Evolutionary conservation across 2,329 filamentous ascomycete species (phyloP).

Genomic region (Eutypa lata): DNA sequence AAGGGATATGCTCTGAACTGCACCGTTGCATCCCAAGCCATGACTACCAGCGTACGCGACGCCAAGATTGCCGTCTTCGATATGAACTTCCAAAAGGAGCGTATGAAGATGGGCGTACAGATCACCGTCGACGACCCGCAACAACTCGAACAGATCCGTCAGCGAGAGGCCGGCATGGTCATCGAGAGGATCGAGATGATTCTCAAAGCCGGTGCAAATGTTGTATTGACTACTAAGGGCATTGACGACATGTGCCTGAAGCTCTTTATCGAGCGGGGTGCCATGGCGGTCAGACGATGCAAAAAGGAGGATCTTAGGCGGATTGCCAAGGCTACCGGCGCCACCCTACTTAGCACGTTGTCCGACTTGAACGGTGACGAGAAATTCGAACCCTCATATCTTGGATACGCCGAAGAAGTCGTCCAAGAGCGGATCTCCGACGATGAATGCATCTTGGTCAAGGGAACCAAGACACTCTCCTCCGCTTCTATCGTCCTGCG

Average conservation of each 20-base stretch:
- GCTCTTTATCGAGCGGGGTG: constrained; percentile 88
- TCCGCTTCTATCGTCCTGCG: constrained; percentile 95
- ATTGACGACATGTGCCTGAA: constrained; percentile 96
- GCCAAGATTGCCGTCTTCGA: constrained; percentile 96
- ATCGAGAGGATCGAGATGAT: constrained; percentile 96
- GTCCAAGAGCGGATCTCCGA: constrained; percentile 98
- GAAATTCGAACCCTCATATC: constrained; percentile 85
- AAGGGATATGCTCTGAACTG: constrained; percentile 98
- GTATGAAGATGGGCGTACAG: constrained; percentile 98
- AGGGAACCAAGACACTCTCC: constrained; percentile 90
- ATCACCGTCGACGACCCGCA: constrained; percentile 97
- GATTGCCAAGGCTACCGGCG: constrained; percentile 94
- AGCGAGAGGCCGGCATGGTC: constrained; percentile 88
- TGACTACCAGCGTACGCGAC: constrained; percentile 88
- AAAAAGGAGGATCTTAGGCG: constrained; percentile 98
- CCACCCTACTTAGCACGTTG: constrained; percentile 86
- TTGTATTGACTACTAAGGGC: constrained; percentile 94
- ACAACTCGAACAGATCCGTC: constrained; percentile 94
- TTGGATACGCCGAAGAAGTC: constrained; percentile 92
- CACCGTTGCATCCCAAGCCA: constrained; percentile 96
- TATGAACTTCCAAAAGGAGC: constrained; percentile 98
- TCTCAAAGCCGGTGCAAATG: constrained; percentile 93
- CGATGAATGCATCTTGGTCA: constrained; percentile 95
- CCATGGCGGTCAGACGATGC: constrained; percentile 92
- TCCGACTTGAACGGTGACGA: constrained; percentile 98